Conservation (phyloP, 176 grass and related monocot species). For the Oryza punctata region DNA sequence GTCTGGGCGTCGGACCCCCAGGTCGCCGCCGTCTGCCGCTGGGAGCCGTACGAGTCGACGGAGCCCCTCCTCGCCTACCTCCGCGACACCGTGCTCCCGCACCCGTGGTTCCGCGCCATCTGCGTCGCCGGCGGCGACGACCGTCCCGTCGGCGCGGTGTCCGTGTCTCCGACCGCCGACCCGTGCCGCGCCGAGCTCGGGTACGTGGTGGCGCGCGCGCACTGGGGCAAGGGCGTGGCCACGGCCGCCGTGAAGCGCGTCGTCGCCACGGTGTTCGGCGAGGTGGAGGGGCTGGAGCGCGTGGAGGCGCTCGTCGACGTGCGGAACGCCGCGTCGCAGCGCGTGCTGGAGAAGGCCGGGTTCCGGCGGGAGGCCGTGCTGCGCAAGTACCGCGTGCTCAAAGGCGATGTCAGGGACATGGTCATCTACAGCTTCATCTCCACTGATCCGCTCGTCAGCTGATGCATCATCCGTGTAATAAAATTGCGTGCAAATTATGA, state of each 20-base stretch:
- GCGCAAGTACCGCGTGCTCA: conserved; percentile 40
- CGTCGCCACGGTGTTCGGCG: conserved; percentile 39
- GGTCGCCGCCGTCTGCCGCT: conserved; percentile 56
- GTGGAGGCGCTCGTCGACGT: conserved; percentile 75
- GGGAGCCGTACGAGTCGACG: conserved; percentile 66
- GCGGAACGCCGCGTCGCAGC: conserved; percentile 64
- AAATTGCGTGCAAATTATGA: neutral
- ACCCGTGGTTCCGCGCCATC: conserved; percentile 77
- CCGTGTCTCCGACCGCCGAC: conserved; percentile 52
- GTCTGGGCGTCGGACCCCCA: conserved; percentile 74
- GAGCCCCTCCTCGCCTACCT: conserved; percentile 60
- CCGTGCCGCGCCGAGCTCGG: conserved; percentile 62
- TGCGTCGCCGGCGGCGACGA: conserved; percentile 34
- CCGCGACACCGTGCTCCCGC: conserved; percentile 52
- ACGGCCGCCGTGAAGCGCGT: conserved; percentile 57
- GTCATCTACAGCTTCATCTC: conserved; percentile 66
- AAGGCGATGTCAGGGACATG: conserved; percentile 46
- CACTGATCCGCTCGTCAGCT: conserved; percentile 40
- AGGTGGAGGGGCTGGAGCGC: conserved; percentile 60
- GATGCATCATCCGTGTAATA: neutral
- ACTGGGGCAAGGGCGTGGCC: conserved; percentile 68
- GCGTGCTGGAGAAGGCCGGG: conserved; percentile 84
- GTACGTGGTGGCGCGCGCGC: conserved; percentile 60
- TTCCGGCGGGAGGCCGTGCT: conserved; percentile 75
- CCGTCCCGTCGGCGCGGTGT: conserved; percentile 59